Percentiles rank a stretch among this genome's conserved stretches.
These are phyloP conservation scores for Capronia epimyces DNA, from an alignment of 2,329 filamentous ascomycete genomes.

Conservation along the genomic window DNA sequence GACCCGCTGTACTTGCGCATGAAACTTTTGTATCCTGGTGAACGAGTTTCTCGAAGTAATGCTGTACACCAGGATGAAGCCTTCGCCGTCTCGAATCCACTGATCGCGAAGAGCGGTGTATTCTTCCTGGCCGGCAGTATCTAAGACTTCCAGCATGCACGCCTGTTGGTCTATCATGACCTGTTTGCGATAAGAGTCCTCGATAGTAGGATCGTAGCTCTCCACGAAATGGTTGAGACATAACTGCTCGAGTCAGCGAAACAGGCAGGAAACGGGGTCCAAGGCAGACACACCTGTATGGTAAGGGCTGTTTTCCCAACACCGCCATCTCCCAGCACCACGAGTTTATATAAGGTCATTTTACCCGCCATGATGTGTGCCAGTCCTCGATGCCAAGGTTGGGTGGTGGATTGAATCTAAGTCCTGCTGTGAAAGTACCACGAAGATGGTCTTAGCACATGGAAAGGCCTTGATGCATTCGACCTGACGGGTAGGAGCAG, in stretches of 20 bases:
- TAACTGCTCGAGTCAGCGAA: slow-evolving; percentile 51
- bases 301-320: slow-evolving; percentile 92
- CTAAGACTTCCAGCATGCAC: slow-evolving; percentile 95
- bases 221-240: slow-evolving; percentile 98
- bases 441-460: slow-evolving; percentile 1
- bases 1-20: slow-evolving; percentile 93
- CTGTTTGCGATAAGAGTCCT: slow-evolving; percentile 64
- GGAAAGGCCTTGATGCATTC: slow-evolving; percentile 7
- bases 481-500: slow-evolving; percentile 9
- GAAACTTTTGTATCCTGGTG: slow-evolving; percentile 87
- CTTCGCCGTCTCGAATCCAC: slow-evolving; percentile 97
- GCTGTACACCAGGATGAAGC: slow-evolving; percentile 95
- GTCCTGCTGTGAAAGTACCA: slow-evolving; percentile 7
- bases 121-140: slow-evolving; percentile 97
- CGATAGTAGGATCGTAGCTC: slow-evolving; percentile 68
- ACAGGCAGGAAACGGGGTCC: neutral
- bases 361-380: slow-evolving; percentile 68
- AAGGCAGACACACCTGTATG: slow-evolving; percentile 55
- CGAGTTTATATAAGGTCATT: slow-evolving; percentile 93
- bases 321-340: slow-evolving; percentile 89
- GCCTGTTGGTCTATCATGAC: slow-evolving; percentile 86
- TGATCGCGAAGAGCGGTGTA: slow-evolving; percentile 95
- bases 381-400: slow-evolving; percentile 13
- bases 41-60: slow-evolving; percentile 97
- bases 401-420: slow-evolving; percentile 1